phyloP scores from a whole-genome alignment of 2,329 filamentous ascomycete species.

The Talaromyces pinophilus region DNA sequence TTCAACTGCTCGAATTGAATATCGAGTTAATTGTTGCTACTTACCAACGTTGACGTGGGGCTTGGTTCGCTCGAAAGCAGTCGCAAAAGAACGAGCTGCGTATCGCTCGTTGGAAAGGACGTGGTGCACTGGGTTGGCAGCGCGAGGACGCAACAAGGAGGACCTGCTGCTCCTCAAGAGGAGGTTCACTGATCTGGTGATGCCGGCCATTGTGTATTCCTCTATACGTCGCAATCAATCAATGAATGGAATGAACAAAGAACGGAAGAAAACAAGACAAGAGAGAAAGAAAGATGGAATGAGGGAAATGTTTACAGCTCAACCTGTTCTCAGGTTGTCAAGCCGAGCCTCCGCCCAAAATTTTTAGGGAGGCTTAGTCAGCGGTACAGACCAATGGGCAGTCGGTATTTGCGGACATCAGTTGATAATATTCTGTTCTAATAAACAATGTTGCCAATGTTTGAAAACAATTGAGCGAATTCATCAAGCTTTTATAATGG shows the following conservation, averaged over 20 bases:
- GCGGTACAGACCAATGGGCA: slow-evolving; percentile 36
- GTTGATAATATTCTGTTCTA: background rate
- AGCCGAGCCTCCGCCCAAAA: slow-evolving; percentile 34
- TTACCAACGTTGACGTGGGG: slow-evolving; percentile 97
- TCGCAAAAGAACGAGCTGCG: slow-evolving; percentile 58
- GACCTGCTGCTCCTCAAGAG: slow-evolving; percentile 79
- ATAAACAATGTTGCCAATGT: too few species aligned
- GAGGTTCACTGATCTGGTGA: slow-evolving; percentile 75
- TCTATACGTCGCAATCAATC: slow-evolving; percentile 45
- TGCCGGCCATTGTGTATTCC: slow-evolving; percentile 66
- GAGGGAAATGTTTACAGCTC: slow-evolving; percentile 32
- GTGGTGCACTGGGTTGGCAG: slow-evolving; percentile 72
- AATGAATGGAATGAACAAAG: slow-evolving; percentile 27
- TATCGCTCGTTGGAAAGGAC: slow-evolving; percentile 50
- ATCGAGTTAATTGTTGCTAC: slow-evolving; percentile 27
- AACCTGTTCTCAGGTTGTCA: slow-evolving; percentile 25
- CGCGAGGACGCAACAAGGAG: slow-evolving; percentile 68
- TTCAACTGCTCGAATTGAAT: slow-evolving; percentile 8
- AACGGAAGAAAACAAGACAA: slow-evolving; percentile 20
- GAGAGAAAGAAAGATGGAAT: slow-evolving; percentile 28
- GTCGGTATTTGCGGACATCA: slow-evolving; percentile 33
- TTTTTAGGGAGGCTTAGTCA: slow-evolving; percentile 43
- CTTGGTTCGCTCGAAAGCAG: slow-evolving; percentile 81
- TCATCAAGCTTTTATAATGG: background rate
- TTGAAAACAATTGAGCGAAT: too few species aligned